Evolutionary conservation across 257 asterid species (phyloP), one percentile per base, ranked within the genome.

Genomic region (Lantana camara): DNA sequence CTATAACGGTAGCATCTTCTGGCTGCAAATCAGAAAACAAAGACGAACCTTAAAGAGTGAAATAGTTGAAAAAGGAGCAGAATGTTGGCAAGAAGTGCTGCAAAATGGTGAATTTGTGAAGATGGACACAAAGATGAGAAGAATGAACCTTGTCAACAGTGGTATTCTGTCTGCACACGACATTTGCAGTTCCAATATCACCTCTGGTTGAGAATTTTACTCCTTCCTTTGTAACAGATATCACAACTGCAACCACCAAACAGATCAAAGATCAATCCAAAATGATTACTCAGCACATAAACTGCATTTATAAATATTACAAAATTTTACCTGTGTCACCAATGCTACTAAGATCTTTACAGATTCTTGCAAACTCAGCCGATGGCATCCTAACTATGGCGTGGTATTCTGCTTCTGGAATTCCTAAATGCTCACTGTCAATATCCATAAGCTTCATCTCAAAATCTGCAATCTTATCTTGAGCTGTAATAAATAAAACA

Each of bases 171-270:
- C 97, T 72, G 83, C 95, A 85, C 19, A 92, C 97, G 10, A 89
- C 44, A 66, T 89, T 87, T 23, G 96, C 95, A 66, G 96, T 77
- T 22, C 98, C 96, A 5, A 89, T 89, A 69, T 89, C 98, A 49
- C 97, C 97, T 61, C 97, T 85, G 3, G 97, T 89, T 7, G 98
- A 92, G 82, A 92, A 92, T 66, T 87, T 92, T 1, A 92, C 98
- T 3, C 98, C 98, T 79, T 92, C 98, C 82, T 92, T 92, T 0
- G 97, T 92, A 29, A 92, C 98, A 51, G 97, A 89, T 56, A 92
- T 92, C 54, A 89, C 95, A 80, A 89, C 98, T 89, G 71, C 76
- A 82, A 27, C 27, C 44, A 57, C 50, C 63, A 65, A 13, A 13
- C 9, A 22, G 16, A 45, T 0, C 12, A 22, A 23, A 21, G 21